Evolutionary conservation across 352 stramenopile genomes (phyloP), one percentile per base, ranked within the genome.

Genomic region (Phytophthora aleatoria): DNA sequence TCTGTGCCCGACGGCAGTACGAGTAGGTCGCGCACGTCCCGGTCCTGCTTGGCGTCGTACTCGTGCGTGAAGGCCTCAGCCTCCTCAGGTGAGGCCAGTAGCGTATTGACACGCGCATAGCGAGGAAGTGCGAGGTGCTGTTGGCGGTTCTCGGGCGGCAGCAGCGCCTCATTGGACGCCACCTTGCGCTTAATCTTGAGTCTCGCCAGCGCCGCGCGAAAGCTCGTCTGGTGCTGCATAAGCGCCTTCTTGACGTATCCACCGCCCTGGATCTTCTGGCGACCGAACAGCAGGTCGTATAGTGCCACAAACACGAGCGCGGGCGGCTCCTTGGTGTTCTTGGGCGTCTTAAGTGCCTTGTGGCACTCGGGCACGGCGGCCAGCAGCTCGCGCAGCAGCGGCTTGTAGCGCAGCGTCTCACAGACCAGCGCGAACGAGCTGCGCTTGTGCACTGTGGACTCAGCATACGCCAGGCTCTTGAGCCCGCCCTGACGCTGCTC

Each of bases 101-200:
- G 67, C 28, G 90, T 96, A 78, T 99, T 99, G 27, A 99, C 81
- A 38, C 97, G 94, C 57, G 98, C 90, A 60, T 99, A 99, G 3
- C 89, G 84, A 39, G 89, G 86, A 20, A 96, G 67, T 31, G 77
- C 67, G 12, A 90, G 63, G 50, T 91, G 73, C 33, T 77, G 78
- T 49, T 89, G 81, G 45, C 87, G 83, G 69, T 95, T 93, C 60
- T 92, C 83, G 38, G 82, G 79, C 20, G 87, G 86, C 52, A 96
- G 59, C 24, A 97, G 73, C 27, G 82, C 84, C 56, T 95, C 87
- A 63, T 92, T 90, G 20, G 71, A 80, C n/a, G 74, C 63, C 36
- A 94, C 89, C 55, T 91, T 92, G 43, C 71, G 71, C 42, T 89
- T 87, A 68, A 92, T 90, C 66, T 95, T 97, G 42, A 95, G 69